A percentile compares a stretch with the other conserved stretches of the same genome.
phyloP scores from a whole-genome alignment of 31 red algal genomes.

The Odonthalia washingtoniensis region DNA sequence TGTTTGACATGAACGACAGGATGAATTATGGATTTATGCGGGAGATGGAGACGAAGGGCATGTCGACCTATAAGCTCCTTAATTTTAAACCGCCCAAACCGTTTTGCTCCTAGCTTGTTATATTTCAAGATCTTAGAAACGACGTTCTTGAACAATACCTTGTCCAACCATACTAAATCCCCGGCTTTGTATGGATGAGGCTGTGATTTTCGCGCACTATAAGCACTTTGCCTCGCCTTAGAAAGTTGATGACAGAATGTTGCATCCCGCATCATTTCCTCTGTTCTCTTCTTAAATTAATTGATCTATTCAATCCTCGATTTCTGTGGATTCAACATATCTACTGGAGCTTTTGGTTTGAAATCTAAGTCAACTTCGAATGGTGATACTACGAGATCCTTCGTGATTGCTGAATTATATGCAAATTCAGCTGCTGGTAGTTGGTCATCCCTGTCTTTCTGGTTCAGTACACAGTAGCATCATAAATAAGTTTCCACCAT shows the following conservation, averaged over 20 bases:
- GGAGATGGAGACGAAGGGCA: slow-evolving; percentile 29
- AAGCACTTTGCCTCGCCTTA: neutral
- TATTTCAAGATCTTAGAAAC: neutral
- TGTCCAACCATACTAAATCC: slow-evolving; percentile 8
- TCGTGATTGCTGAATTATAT: too few relatives aligned
- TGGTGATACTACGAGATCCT: neutral
- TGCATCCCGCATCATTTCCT: neutral
- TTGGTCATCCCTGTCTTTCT: neutral
- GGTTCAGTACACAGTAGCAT: neutral
- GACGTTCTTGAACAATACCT: slow-evolving; percentile 17
- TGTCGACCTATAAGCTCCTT: slow-evolving; percentile 28
- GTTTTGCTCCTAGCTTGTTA: neutral
- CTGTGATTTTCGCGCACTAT: neutral
- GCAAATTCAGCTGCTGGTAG: slow-evolving; percentile 1
- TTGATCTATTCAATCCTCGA: neutral
- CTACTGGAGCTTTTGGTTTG: neutral
- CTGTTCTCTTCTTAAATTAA: neutral
- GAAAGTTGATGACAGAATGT: neutral
- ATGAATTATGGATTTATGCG: neutral
- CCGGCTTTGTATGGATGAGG: neutral
- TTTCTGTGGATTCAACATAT: neutral
- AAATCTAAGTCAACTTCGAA: neutral
- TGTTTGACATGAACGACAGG: slow-evolving; percentile 9
- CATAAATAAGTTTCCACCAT: neutral
- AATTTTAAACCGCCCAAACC: slow-evolving; percentile 45